Evolutionary conservation across 805 yeast genomes (phyloP), one percentile per base, ranked within the genome.

Genomic region (Wickerhamomyces rabaulensis): DNA sequence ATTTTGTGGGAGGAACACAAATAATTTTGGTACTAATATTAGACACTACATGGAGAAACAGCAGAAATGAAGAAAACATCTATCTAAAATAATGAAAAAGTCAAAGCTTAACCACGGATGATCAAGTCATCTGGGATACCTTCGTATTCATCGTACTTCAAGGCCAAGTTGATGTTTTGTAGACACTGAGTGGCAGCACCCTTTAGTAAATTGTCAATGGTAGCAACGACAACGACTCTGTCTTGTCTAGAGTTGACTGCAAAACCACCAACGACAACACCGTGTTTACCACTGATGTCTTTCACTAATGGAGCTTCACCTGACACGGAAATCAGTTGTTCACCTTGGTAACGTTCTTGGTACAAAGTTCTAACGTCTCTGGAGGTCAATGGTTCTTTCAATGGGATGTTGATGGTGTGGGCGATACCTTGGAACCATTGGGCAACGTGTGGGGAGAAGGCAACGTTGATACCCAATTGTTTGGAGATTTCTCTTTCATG

Each of bases 381-480:
- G 10, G 94, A 76, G 9, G 92, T 79, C 53, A 91, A 69, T 37
- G 75, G 71, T 51, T 77, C 72, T 58, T 79, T 83, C 61, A 94
- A 78, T 44, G 99, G 99, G 49, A 94, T 86, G 38, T 89, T 82
- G 46, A 94, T 84, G 19, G 99, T 92, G 60, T 87, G 87, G 2
- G 96, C 77, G 56, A 94, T 94, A 57, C 99, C 99, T 70, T 95
- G 98, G 81, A 94, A 94, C 99, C 99, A 94, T 65, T 86, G 95
- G 2, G 97, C 99, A 50, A 94, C 99, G 62, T 94, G 99, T 19
- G 99, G 99, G 53, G 87, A 80, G 66, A 94, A 94, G 4, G 96
- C 92, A 42, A 94, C 89, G 29, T 80, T 78, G 39, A 71, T 68
- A 3, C 95, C 95, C 50, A 94, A 73, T 55, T 85, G 91, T 15